phyloP scores from a whole-genome alignment of 257 asterid species.

The Jasminum sambac region DNA sequence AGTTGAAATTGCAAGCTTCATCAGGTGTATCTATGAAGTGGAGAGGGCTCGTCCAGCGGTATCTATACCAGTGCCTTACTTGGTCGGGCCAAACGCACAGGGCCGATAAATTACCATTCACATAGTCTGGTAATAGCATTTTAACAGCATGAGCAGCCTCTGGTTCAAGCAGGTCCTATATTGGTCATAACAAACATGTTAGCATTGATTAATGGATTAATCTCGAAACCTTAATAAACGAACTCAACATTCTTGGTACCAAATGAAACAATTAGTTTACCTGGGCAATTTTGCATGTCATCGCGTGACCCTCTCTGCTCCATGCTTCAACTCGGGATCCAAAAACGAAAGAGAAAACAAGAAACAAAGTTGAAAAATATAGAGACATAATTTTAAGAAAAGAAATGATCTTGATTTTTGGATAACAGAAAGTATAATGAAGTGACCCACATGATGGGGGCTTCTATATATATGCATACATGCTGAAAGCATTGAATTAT shows the following conservation, averaged over 20 bases:
- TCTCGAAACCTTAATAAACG: not conserved
- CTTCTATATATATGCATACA: constrained; percentile 18
- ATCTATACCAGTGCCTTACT: constrained; percentile 85
- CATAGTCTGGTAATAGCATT: constrained; percentile 77
- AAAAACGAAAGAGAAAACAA: constrained; percentile 37
- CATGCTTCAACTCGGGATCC: constrained; percentile 60
- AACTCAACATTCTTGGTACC: not conserved
- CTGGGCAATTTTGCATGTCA: constrained; percentile 92
- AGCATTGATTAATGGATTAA: not conserved
- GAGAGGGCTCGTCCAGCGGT: constrained; percentile 85
- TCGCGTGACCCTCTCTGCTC: constrained; percentile 90
- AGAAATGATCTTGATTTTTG: not conserved
- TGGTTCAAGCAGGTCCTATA: constrained; percentile 56
- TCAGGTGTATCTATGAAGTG: constrained; percentile 97
- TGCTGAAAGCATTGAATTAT: constrained; percentile 12
- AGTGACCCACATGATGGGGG: constrained; percentile 24
- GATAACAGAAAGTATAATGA: not conserved
- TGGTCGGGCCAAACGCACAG: constrained; percentile 95
- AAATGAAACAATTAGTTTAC: no score
- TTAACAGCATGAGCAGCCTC: constrained; percentile 67
- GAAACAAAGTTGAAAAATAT: constrained; percentile 27
- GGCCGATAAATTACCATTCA: constrained; percentile 65
- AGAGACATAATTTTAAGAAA: constrained; percentile 21
- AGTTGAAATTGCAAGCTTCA: constrained; percentile 67
- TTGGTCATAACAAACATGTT: constrained; percentile 1